Conservation (phyloP, 2,329 filamentous ascomycete species). For the Ceratocystis destructans region DNA sequence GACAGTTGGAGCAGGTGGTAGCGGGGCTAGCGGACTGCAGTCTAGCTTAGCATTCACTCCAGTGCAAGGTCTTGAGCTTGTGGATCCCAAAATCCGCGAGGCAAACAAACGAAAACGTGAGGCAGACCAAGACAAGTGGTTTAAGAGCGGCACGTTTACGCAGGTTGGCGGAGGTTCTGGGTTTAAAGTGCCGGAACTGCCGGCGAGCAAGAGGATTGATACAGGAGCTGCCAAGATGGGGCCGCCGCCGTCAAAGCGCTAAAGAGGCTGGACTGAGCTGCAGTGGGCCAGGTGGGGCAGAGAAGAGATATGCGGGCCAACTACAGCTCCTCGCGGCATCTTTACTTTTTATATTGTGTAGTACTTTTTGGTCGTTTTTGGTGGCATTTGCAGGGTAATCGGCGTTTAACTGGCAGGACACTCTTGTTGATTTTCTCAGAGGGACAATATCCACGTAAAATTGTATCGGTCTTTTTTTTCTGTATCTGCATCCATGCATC, state of each 20-base stretch:
- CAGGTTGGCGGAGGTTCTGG: slow-evolving; percentile 52
- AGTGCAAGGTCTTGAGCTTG: slow-evolving; percentile 84
- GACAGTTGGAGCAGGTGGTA: slow-evolving; percentile 38
- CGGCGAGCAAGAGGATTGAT: slow-evolving; percentile 59
- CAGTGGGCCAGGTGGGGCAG: neutral
- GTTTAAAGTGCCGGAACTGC: slow-evolving; percentile 73
- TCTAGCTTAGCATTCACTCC: slow-evolving; percentile 88
- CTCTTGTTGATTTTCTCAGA: neutral
- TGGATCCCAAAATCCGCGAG: slow-evolving; percentile 80
- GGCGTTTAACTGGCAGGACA: slow-evolving; percentile 5
- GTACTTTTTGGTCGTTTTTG: neutral
- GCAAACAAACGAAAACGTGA: slow-evolving; percentile 83
- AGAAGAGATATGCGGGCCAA: neutral
- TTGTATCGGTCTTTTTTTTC: slow-evolving; percentile 1
- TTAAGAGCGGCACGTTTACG: slow-evolving; percentile 94
- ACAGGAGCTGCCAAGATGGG: slow-evolving; percentile 45
- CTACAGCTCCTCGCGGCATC: slow-evolving; percentile 8
- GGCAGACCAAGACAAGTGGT: slow-evolving; percentile 90
- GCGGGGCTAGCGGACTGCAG: slow-evolving; percentile 50
- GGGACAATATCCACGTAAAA: slow-evolving; percentile 1
- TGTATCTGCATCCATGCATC: neutral
- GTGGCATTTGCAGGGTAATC: neutral
- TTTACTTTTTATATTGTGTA: neutral
- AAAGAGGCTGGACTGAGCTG: neutral
- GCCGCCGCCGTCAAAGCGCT: slow-evolving; percentile 25